Evolutionary conservation across 495 filamentous ascomycete genomes (phyloP), one percentile per base, ranked within the genome.

Genomic region (Trichoderma parareesei): DNA sequence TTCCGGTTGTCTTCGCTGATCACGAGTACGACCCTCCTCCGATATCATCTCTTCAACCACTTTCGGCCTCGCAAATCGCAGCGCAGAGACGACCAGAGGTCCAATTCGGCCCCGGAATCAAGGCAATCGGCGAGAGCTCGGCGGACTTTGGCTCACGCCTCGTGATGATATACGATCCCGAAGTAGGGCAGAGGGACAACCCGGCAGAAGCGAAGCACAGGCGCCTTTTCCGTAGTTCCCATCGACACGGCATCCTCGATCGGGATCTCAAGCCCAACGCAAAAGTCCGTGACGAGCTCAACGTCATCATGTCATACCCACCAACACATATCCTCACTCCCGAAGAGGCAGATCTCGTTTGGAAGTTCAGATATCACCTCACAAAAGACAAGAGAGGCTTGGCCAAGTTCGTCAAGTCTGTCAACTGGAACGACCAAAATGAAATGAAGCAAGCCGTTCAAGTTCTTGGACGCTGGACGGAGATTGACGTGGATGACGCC

Each of bases 401-500:
- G 46, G 97, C 94, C 33, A 99, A 99, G 70, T 96, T 99, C 67
- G 91, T 97, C 69, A 98, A 98, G 74, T 95, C 91, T 2, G 93
- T 97, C 43, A 89, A 91, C 63, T 99, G 94, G 94, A 85, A 85
- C 18, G 93, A 98, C 73, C 79, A 79, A n/a, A 84, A 85, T 55
- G 94, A 99, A 78, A 82, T 88, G 35, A 88, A 88, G 60, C 91
- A 97, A 75, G 93, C 93, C 8, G 90, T 93, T 9, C 90, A 92
- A 64, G 85, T 99, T 6, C 81, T 99, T 13, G 84, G 90, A 0
- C 93, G 92, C 73, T 99, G 94, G 94, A 95, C 91, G 0, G 93
- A 97, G 61, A 94, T 98, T 65, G 95, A 98, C 69, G 90, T 98
- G 18, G 95, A 98, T 71, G 94, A 97, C 77, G 94, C 95, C 37